Conservation (phyloP, 1,284 basidiomycete species). For the Cutaneotrichosporon cavernicola region DNA sequence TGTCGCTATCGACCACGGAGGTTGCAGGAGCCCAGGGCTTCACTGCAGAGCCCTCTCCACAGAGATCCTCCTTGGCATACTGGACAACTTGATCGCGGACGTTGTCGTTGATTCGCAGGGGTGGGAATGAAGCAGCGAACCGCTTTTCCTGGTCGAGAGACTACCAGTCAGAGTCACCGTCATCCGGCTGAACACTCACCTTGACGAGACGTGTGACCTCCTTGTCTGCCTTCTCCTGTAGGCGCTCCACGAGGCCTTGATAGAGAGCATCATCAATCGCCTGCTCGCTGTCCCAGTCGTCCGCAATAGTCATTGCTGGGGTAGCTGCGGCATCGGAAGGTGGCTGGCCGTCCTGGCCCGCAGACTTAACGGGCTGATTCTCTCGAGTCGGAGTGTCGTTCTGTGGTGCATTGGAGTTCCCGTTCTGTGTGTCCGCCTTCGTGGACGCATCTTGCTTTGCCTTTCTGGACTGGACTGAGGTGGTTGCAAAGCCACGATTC, state of each 20-base stretch:
- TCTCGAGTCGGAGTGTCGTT: neutral
- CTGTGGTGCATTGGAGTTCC: neutral
- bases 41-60: slow-evolving; percentile 35
- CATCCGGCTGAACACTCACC: slow-evolving; percentile 43
- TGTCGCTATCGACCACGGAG: slow-evolving; percentile 60
- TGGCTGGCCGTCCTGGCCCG: neutral
- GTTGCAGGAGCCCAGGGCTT: slow-evolving; percentile 2
- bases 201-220: slow-evolving; percentile 72
- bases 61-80: neutral
- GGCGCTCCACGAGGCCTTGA: slow-evolving; percentile 66
- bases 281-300: slow-evolving; percentile 41
- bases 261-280: slow-evolving; percentile 31
- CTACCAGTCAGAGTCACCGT: slow-evolving; percentile 54
- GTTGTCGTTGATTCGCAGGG: slow-evolving; percentile 64
- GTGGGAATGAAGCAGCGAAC: slow-evolving; percentile 65
- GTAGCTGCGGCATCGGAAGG: neutral
- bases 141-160: slow-evolving; percentile 79
- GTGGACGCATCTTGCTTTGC: slow-evolving; percentile 40
- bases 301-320: slow-evolving; percentile 22
- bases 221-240: slow-evolving; percentile 85
- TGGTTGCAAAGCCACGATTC: slow-evolving; percentile 73
- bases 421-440: slow-evolving; percentile 18
- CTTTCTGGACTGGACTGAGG: slow-evolving; percentile 74
- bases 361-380: neutral
- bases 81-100: slow-evolving; percentile 63